These are phyloP conservation scores for Spathaspora gorwiae DNA, from an alignment of 805 yeast species.

Conservation along the genomic window DNA sequence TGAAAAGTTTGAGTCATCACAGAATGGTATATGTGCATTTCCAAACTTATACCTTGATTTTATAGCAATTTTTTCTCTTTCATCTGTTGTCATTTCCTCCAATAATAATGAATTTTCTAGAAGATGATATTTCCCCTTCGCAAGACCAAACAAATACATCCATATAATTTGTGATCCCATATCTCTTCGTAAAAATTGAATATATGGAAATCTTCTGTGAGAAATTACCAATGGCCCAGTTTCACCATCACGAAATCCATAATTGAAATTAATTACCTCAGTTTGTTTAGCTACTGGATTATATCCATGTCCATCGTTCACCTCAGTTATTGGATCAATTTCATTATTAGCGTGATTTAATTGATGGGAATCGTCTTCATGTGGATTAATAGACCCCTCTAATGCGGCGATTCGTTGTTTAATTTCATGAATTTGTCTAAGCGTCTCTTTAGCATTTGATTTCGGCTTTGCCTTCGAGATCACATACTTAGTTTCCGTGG, in stretches of 20 bases:
- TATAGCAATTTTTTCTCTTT: not conserved
- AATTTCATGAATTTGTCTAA: not conserved
- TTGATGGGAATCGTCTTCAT: too few species aligned
- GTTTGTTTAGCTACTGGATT: not conserved
- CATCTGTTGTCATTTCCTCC: not conserved
- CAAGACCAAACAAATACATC: slow-evolving; percentile 1
- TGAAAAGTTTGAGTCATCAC: slow-evolving; percentile 1
- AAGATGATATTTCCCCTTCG: not conserved
- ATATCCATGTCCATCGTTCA: not conserved
- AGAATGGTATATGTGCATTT: slow-evolving; percentile 1
- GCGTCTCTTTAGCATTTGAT: not conserved
- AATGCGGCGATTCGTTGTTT: slow-evolving; percentile 1
- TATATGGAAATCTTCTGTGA: slow-evolving; percentile 5
- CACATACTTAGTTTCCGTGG: not conserved
- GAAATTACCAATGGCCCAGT: not conserved
- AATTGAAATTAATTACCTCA: slow-evolving; percentile 3
- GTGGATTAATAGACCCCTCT: not conserved
- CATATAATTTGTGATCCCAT: slow-evolving; percentile 4
- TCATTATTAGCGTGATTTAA: too few species aligned
- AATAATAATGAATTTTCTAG: not conserved
- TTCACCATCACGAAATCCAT: slow-evolving; percentile 1
- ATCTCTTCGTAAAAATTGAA: slow-evolving; percentile 5
- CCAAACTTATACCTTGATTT: slow-evolving; percentile 1
- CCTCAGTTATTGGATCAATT: too few species aligned
- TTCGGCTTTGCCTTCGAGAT: not conserved